A percentile compares a stretch with the other conserved stretches of the same genome.
Conservation (phyloP, 2,329 filamentous ascomycete species). For the Pseudocercospora macadamiae region DNA sequence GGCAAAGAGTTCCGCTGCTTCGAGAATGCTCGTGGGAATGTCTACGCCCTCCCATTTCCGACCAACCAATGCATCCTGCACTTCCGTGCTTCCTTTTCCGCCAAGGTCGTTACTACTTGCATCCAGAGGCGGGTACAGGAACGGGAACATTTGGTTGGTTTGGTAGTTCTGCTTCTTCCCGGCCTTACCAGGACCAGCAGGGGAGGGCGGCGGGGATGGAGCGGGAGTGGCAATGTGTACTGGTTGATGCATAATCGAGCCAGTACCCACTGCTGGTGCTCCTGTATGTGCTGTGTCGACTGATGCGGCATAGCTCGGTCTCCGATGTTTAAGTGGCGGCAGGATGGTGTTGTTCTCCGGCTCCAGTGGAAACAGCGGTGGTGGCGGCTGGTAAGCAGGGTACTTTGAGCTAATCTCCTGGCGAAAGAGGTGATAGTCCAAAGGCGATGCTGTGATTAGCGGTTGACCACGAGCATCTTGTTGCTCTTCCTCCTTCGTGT, state of each 20-base stretch:
- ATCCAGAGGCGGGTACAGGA: slow-evolving; percentile 93
- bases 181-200: slow-evolving; percentile 79
- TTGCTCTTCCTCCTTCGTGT: slow-evolving; percentile 58
- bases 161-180: slow-evolving; percentile 99
- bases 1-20: slow-evolving; percentile 91
- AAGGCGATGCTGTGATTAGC: slow-evolving; percentile 87
- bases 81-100: slow-evolving; percentile 79
- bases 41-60: slow-evolving; percentile 92
- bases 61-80: slow-evolving; percentile 79
- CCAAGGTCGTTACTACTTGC: slow-evolving; percentile 85
- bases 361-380: slow-evolving; percentile 80
- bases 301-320: slow-evolving; percentile 43
- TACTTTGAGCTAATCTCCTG: slow-evolving; percentile 98
- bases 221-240: slow-evolving; percentile 99
- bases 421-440: slow-evolving; percentile 95
- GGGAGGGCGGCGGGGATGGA: slow-evolving; percentile 91
- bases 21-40: slow-evolving; percentile 89
- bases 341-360: slow-evolving; percentile 88
- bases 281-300: slow-evolving; percentile 47
- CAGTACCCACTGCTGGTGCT: slow-evolving; percentile 50
- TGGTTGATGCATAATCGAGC: slow-evolving; percentile 88
- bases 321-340: slow-evolving; percentile 78
- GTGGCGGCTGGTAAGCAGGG: slow-evolving; percentile 90
- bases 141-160: slow-evolving; percentile 97
- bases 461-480: slow-evolving; percentile 66